Evolutionary conservation across 768 basidiomycete genomes (phyloP).

Genomic region (Jaapia argillacea): DNA sequence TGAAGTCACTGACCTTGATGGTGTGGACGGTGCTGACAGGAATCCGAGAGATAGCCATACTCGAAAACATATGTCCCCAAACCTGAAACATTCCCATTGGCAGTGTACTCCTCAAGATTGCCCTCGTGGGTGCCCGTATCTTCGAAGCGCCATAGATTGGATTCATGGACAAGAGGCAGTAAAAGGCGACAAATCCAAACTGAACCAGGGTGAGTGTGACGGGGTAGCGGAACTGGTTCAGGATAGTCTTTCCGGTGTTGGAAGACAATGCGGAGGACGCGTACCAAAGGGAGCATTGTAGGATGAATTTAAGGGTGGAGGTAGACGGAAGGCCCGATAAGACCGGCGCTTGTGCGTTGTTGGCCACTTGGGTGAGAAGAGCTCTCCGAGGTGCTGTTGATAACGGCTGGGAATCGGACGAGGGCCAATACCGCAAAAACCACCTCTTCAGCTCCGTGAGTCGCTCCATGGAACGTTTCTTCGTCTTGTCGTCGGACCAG

Average conservation of each 20-base stretch:
- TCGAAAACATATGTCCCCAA: slow-evolving; percentile 95
- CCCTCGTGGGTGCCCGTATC: slow-evolving; percentile 59
- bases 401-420: not conserved
- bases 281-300: slow-evolving; percentile 90
- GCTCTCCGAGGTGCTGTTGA: not conserved
- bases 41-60: slow-evolving; percentile 92
- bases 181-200: slow-evolving; percentile 87
- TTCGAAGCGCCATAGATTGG: slow-evolving; percentile 58
- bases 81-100: slow-evolving; percentile 99
- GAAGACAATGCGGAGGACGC: slow-evolving; percentile 86
- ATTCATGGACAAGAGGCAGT: slow-evolving; percentile 79
- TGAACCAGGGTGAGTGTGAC: slow-evolving; percentile 97
- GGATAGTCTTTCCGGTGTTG: slow-evolving; percentile 93
- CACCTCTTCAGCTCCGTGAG: not conserved
- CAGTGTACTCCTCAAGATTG: slow-evolving; percentile 69
- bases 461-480: not conserved
- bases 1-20: slow-evolving; percentile 68
- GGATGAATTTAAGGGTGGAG: slow-evolving; percentile 47
- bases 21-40: slow-evolving; percentile 98
- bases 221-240: slow-evolving; percentile 88
- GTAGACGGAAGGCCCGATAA: slow-evolving; percentile 11
- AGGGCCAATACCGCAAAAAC: not conserved
- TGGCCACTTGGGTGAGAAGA: not conserved
- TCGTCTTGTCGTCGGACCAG: not conserved
- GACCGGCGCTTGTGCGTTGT: not conserved